Base-by-base conservation (phyloP, 257 asterid genomes). In the Solanum tarijense region DNA sequence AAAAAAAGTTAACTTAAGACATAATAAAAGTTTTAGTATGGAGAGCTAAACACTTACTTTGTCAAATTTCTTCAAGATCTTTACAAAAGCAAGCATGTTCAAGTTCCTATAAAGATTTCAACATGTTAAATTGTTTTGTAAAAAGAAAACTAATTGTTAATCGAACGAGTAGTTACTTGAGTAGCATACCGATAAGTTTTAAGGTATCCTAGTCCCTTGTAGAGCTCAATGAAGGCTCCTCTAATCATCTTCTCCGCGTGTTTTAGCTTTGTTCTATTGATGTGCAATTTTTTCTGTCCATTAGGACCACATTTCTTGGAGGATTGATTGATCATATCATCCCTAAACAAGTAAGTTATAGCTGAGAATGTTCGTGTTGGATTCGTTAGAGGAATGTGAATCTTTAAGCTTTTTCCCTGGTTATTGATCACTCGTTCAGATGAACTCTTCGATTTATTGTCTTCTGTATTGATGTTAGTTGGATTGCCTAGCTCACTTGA, bases 11-110 rank as follows among this genome's bases (percentile, higher is more conserved):
- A 21, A 86, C 85, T 83, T 83, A 31, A 31, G 87, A 86, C 85
- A 88, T 66, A 32, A 41, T 9, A 35, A 65, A 79, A 48, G 69
- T 78, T 29, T 75, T 9, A 10, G 83, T 23, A 13, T 21, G 27
- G 27, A 3, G 68, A 58, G 68, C 27, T 3, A 46, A 0, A 46
- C 10, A 79, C 98, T 92, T 91, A 96, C 98, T 93, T 94, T 96
- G 94, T 96, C 99, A 55, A 96, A 93, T 90, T 95, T 96, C 98
- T 96, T 95, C 96, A 96, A 90, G 89, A 94, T 96, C 93, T 96
- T 96, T 79, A 87, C 95, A 91, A 96, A 96, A 86, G 99, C 99
- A 84, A 94, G 95, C 97, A 96, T 91, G 95, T 96, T 96, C 91
- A 95, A 91, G 88, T 89, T 94, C 97, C 99, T 96, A 91, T 39